A percentile compares a stretch with the other conserved stretches of the same genome.
Conservation (phyloP, 2,329 filamentous ascomycete genomes). For the Malbranchea zuffiana region DNA sequence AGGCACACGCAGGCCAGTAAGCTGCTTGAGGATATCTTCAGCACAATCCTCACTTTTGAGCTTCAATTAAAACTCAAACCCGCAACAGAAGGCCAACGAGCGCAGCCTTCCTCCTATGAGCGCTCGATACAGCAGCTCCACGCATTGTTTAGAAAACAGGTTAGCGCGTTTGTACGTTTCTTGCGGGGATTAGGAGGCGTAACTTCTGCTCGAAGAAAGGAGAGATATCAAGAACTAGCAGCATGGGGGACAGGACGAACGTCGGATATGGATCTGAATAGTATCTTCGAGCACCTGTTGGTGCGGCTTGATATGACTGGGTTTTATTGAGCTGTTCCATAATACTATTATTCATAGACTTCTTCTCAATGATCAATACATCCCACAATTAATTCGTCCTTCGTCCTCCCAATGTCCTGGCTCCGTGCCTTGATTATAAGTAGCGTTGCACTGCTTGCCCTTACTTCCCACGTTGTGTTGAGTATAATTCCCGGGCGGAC, state of each 20-base stretch:
- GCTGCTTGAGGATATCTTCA: constrained; percentile 67
- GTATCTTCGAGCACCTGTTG: constrained; percentile 57
- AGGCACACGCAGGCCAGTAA: constrained; percentile 62
- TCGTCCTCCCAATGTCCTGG: no score
- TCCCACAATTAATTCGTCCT: no score
- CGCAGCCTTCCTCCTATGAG: constrained; percentile 2
- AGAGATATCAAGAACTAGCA: constrained; percentile 20
- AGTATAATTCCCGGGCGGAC: no score
- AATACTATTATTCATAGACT: constrained; percentile 9
- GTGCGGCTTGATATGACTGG: constrained; percentile 59
- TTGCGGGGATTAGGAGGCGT: constrained; percentile 49
- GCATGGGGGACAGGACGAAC: constrained; percentile 19
- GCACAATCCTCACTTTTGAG: constrained; percentile 59
- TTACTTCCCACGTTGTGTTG: no score
- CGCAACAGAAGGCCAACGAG: constrained; percentile 1
- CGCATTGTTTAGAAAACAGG: constrained; percentile 56
- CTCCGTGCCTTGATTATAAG: no score
- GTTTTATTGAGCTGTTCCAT: constrained; percentile 37
- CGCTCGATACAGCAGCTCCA: constrained; percentile 45
- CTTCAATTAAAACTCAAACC: constrained; percentile 23
- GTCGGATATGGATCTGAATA: constrained; percentile 37
- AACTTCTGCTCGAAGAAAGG: constrained; percentile 9
- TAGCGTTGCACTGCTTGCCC: no score
- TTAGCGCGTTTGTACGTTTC: constrained; percentile 62
- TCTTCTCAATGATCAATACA: constrained; percentile 51